Evolutionary conservation across 331 rosid genomes (phyloP), one percentile per base, ranked within the genome.

Genomic region (Prunus yedoensis): DNA sequence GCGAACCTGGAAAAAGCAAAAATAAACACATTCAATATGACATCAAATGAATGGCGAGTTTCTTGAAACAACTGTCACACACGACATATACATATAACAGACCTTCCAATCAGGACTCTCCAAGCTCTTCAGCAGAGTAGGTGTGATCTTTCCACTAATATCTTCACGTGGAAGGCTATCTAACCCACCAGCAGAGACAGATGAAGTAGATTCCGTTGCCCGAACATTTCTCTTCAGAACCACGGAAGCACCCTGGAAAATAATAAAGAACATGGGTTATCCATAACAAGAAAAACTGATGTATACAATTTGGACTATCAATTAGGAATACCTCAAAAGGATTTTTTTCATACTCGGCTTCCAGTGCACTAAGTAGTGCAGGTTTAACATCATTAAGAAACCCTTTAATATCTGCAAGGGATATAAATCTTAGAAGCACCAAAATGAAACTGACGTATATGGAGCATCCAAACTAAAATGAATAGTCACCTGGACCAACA

Each of bases 61-160:
- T 74, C 53, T 45, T 69, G 23, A 65, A 61, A 20, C 21, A 28
- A 53, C 7, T 50, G 49, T 46, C 38, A 59, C 63, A 53, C 25
- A 74, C 32, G 69, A 50, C 14, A 58, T 28, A 43, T 41, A 9
- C 61, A 47, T 52, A 56, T 77, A 81, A 21, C 80, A 78, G 60
- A 91, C 99, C 99, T 95, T 95, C 99, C 99, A 95, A 85, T 95
- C 99, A 71, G 93, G 84, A 82, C 97, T 92, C 87, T 95, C 99
- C 60, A 95, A 74, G 79, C 89, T 89, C 94, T 92, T 95, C 76
- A 95, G 79, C 61, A 95, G 87, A 11, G 92, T 63, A 14, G 97
- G 96, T 10, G 97, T 88, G 64, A 92, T 78, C 88, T 92, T 95
- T 85, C 96, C 99, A 81, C 97, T 89, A 51, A 95, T 88, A 85